Percentiles rank a stretch among this genome's conserved stretches.
Conservation (phyloP, 306 rosid genomes). For the Oxytropis ochrocephala region DNA sequence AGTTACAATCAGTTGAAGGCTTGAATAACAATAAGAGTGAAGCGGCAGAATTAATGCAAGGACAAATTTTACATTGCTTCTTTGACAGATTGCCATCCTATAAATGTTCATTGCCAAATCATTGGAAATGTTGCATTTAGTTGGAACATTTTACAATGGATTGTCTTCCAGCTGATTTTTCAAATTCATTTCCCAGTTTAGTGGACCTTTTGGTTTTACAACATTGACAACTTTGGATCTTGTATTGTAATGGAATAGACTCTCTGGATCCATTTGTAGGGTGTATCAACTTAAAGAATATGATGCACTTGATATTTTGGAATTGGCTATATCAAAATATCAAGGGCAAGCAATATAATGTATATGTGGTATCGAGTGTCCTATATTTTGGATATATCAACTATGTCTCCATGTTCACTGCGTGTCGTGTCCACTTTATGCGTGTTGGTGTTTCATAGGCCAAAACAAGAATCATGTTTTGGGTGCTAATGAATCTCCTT, state of each 20-base stretch:
- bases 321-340: too few species aligned
- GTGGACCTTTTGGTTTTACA: slow-evolving; percentile 25
- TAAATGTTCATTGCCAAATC: slow-evolving; percentile 27
- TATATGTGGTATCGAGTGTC: too few species aligned
- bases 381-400: too few species aligned
- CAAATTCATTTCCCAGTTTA: slow-evolving; percentile 29
- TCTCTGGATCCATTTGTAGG: slow-evolving; percentile 23
- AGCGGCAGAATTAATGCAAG: slow-evolving; percentile 12
- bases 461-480: too few species aligned
- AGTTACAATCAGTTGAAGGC: too few species aligned
- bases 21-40: not conserved
- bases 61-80: slow-evolving; percentile 19
- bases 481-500: too few species aligned
- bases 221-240: slow-evolving; percentile 36
- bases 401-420: too few species aligned
- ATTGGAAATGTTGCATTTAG: slow-evolving; percentile 22
- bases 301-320: slow-evolving; percentile 9
- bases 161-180: slow-evolving; percentile 16
- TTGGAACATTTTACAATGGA: slow-evolving; percentile 19
- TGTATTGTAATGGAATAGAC: slow-evolving; percentile 19
- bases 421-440: too few species aligned
- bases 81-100: slow-evolving; percentile 33
- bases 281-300: slow-evolving; percentile 30
- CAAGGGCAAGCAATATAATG: too few species aligned
- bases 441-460: too few species aligned